These are phyloP conservation scores for Lachnellula occidentalis DNA, from an alignment of 2,329 filamentous ascomycete genomes.

Conservation along the genomic window DNA sequence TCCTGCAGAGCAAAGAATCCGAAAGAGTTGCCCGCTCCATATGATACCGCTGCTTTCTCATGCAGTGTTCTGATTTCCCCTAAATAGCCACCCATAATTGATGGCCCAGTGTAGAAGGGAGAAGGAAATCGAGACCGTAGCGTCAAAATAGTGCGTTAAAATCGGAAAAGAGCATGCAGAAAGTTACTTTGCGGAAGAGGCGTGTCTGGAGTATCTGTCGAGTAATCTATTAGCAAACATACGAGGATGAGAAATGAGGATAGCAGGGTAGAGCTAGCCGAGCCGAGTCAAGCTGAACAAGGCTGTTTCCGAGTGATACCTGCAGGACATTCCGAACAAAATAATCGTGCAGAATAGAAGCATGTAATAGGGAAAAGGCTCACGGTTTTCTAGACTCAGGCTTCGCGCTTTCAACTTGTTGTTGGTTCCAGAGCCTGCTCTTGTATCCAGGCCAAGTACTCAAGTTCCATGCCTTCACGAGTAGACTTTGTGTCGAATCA, in stretches of 20 bases:
- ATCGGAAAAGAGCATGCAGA: no score
- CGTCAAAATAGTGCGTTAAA: not conserved
- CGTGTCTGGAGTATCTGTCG: not conserved
- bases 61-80: not conserved
- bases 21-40: not conserved
- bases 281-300: not conserved
- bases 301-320: not conserved
- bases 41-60: not conserved
- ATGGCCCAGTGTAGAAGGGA: not conserved
- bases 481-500: constrained; percentile 64
- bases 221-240: not conserved
- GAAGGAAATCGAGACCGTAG: not conserved
- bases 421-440: constrained; percentile 34
- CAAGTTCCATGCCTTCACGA: constrained; percentile 63
- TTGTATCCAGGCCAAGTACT: constrained; percentile 32
- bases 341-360: not conserved
- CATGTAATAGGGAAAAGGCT: constrained; percentile 8
- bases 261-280: no score
- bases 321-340: not conserved
- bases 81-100: not conserved
- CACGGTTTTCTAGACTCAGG: constrained; percentile 25
- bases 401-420: constrained; percentile 21
- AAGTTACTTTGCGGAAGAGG: not conserved
- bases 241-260: not conserved
- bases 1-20: not conserved